Evolutionary conservation across 768 basidiomycete genomes (phyloP).

Genomic region (Collybia sp.): DNA sequence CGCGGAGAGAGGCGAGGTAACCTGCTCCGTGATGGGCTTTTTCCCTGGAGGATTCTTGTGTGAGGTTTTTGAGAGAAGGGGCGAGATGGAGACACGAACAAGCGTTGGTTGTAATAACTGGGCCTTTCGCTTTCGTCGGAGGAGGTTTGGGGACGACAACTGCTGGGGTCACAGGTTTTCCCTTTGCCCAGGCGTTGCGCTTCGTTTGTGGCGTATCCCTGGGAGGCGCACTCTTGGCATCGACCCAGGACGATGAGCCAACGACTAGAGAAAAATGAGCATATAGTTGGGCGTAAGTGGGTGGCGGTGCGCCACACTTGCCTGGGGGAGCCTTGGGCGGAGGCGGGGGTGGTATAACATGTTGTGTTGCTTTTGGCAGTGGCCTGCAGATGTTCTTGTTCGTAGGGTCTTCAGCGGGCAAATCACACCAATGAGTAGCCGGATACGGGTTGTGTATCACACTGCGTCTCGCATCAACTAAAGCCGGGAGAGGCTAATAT

Average conservation of each 20-base stretch:
- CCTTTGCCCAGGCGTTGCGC: conserved; percentile 15
- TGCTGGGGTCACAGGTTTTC: neutral
- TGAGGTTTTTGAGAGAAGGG: neutral
- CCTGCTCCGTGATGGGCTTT: conserved; percentile 11
- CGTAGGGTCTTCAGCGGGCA: conserved; percentile 37
- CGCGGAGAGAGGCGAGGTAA: neutral
- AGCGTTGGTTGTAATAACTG: neutral
- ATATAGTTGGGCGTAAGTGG: neutral
- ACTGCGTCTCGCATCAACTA: conserved; percentile 5
- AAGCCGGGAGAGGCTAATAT: neutral
- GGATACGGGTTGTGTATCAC: conserved; percentile 36
- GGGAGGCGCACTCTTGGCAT: conserved; percentile 12
- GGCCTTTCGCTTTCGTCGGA: neutral
- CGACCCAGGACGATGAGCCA: conserved; percentile 31
- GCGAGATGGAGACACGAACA: conserved; percentile 2
- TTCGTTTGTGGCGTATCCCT: conserved; percentile 7
- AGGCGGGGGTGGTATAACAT: conserved; percentile 21
- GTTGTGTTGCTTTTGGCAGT: conserved; percentile 20
- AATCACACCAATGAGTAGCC: conserved; percentile 30
- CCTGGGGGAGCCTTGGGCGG: conserved; percentile 23
- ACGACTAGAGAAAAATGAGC: conserved; percentile 22
- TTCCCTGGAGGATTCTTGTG: conserved; percentile 14
- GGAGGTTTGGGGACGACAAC: neutral
- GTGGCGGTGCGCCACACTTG: conserved; percentile 6
- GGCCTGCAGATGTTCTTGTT: conserved; percentile 40